phyloP scores from a whole-genome alignment of 495 filamentous ascomycete species.

The Evernia prunastri region DNA sequence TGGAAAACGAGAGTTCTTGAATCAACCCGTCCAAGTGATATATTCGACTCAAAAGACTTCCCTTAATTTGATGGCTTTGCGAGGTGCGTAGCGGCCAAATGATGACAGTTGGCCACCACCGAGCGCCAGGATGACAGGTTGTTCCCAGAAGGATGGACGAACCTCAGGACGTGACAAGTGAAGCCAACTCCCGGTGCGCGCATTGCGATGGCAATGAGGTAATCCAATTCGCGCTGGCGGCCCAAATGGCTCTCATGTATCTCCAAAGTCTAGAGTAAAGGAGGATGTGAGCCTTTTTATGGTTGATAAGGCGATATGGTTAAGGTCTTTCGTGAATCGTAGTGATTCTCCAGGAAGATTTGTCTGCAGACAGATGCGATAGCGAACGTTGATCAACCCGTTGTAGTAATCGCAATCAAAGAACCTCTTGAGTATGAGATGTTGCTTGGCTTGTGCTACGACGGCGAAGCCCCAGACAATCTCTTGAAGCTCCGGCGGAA shows the following conservation, averaged over 20 bases:
- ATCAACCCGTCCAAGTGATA: too few relatives aligned
- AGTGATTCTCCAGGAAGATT: constrained; percentile 4
- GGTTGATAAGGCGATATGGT: neutral
- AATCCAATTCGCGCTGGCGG: neutral
- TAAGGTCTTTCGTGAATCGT: constrained; percentile 5
- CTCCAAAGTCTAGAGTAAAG: neutral
- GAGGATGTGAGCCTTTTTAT: neutral
- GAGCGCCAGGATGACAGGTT: neutral
- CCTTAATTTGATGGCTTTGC: too few relatives aligned
- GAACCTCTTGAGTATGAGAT: neutral
- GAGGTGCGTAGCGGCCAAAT: neutral
- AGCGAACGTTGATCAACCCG: neutral
- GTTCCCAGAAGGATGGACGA: neutral
- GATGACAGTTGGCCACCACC: neutral
- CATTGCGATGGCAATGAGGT: neutral
- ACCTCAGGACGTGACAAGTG: neutral
- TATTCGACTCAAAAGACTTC: too few relatives aligned
- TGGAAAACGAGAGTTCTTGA: neutral
- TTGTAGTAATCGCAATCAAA: neutral
- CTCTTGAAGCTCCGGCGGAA: constrained; percentile 1
- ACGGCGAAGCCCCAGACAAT: constrained; percentile 1
- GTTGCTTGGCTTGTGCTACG: neutral
- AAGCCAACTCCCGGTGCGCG: neutral
- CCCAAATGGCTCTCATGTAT: neutral
- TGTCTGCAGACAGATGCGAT: constrained; percentile 2